Evolutionary conservation across 140 eudicot species (phyloP), one percentile per base, ranked within the genome.

Genomic region (Ambrosia hybrid): DNA sequence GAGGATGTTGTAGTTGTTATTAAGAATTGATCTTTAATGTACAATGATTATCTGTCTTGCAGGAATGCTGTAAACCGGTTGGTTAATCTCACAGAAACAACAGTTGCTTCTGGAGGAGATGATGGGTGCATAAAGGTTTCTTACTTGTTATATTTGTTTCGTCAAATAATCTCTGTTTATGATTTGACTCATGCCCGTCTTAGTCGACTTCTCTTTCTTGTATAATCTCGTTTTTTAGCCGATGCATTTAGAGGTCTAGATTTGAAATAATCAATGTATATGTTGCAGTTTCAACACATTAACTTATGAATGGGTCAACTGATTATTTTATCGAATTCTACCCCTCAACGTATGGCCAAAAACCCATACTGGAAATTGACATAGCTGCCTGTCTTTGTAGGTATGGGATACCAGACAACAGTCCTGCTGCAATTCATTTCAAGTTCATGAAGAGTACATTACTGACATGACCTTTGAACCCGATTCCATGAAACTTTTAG

Each of bases 321-420:
- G 15, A 53, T 14, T 9, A 14, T 1, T 43, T 72, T 72, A 21
- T 26, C 5, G 16, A 46, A 4, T 59, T 11, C 43, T 59, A 33
- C 11, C 37, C 13, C 39, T 26, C 43, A 43, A 5, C 26, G 7
- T n/a, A n/a, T 57, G 38, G 14, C 51, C 51, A 41, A 39, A 8
- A 65, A 15, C 39, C 15, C 52, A 41, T 63, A 0, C 51, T 38
- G 33, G 0, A 38, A 41, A 41, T 13, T 73, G 41, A 60, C 4
- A 33, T 60, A 30, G 55, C 36, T 60, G 69, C 38, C 11, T 62
- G 41, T 62, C 1, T 61, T 55, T 30, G 72, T 76, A 94, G 99
- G 96, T 90, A 21, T 95, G 99, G 99, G 99, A 95, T 77, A 95
- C 99, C 36, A 81, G 99, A 61, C 99, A 95, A 75, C 99, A 86